These are phyloP conservation scores for Epichloe aotearoae DNA, from an alignment of 2,329 filamentous ascomycete genomes.

Conservation along the genomic window DNA sequence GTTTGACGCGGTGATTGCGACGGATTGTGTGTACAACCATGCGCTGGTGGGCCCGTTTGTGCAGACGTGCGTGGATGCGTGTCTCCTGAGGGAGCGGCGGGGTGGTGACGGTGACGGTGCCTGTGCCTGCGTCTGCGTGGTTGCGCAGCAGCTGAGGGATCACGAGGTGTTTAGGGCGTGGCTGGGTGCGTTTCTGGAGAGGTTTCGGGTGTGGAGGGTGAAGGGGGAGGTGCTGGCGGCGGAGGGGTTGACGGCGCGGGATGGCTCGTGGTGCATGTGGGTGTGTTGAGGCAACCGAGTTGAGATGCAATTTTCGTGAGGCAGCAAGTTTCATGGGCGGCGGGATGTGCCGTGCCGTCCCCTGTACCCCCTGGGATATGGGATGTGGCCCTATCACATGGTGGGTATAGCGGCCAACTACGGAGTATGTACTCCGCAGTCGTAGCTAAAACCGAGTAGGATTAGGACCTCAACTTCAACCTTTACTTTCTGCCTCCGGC, in stretches of 20 bases:
- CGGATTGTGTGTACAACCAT: constrained; percentile 94
- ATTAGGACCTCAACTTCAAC: too few relatives aligned
- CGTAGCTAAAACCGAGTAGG: too few relatives aligned
- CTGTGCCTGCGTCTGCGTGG: constrained; percentile 50
- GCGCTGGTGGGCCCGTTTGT: constrained; percentile 69
- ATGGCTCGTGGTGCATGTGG: constrained; percentile 72
- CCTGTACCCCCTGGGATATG: too few relatives aligned
- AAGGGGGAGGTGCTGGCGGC: constrained; percentile 46
- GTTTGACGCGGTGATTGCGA: constrained; percentile 68
- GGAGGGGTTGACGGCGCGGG: constrained; percentile 43
- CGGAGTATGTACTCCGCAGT: too few relatives aligned
- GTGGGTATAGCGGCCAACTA: too few relatives aligned
- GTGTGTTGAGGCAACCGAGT: constrained; percentile 33
- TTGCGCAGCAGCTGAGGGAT: constrained; percentile 81
- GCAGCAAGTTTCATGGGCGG: too few relatives aligned
- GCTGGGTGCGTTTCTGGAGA: constrained; percentile 51
- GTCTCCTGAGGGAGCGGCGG: constrained; percentile 35
- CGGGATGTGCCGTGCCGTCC: too few relatives aligned
- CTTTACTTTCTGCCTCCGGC: too few relatives aligned
- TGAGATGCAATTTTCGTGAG: too few relatives aligned
- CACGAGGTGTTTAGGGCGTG: constrained; percentile 76
- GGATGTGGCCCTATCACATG: too few relatives aligned
- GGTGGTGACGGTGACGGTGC: constrained; percentile 6
- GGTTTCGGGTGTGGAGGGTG: constrained; percentile 67
- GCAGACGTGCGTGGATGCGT: constrained; percentile 66